Evolutionary conservation across 306 rosid species (phyloP), one percentile per base, ranked within the genome.

Genomic region (Trichosanthes cucumerina): DNA sequence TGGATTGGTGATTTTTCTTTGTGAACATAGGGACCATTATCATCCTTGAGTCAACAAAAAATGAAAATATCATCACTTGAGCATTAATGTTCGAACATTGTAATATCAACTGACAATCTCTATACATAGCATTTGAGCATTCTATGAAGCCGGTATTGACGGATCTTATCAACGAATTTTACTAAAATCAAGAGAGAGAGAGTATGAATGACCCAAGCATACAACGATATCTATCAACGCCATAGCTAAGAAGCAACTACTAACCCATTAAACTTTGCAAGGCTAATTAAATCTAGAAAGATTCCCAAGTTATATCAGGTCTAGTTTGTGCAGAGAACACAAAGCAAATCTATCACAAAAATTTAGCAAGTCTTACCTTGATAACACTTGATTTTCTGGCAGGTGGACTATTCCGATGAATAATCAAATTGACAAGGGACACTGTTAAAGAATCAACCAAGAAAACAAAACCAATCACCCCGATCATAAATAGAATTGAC

Each of bases 381-480:
- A 78, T 69, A 58, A 39, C 75, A 77, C 65, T 88, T 73, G 91
- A 85, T 72, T 79, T 85, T 77, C 78, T 82, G 71, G 58, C 56
- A 77, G 84, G 13, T 52, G 81, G 41, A 79, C 50, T 68, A 21
- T 82, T 86, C 84, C 83, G 91, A 82, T 59, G 78, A 77, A 75
- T 81, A 76, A 83, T 66, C 23, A 82, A 81, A 88, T 92, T 89
- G 66, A 87, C 91, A 83, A 87, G 64, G 3, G 90, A 89, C 15
- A 94, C 86, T 85, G 91, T 53, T 15, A 90, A 81, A 78, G 93
- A 90, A 86, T 90, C 98, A 80, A 94, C 87, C 78, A 90, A 82
- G 83, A 90, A 86, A 77, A 94, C 83, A 70, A 88, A 87, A 75
- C 81, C 86, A 87, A 94, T 85, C 81, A 94, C 85, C 39, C 81